Evolutionary conservation across 2,329 filamentous ascomycete genomes (phyloP).

Genomic region (Dryadomyces quercus-mongolicae): DNA sequence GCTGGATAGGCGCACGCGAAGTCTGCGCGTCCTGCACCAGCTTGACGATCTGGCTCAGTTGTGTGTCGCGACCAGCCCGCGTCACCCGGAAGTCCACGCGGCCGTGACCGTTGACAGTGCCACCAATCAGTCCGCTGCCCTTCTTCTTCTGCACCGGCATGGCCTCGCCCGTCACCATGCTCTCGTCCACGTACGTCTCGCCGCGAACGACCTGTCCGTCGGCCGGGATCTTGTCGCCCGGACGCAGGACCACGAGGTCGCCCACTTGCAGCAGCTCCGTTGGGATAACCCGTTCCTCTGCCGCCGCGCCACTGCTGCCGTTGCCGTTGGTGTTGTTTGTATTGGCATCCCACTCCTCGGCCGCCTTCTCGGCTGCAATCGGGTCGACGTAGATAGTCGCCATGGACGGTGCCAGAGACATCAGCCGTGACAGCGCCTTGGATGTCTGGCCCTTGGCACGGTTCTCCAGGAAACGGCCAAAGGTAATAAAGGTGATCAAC

Average conservation of each 20-base stretch:
- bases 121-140: constrained; percentile 71
- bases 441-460: constrained; percentile 92
- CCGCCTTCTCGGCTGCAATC: constrained; percentile 82
- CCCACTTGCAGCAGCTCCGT: constrained; percentile 91
- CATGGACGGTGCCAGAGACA: constrained; percentile 95
- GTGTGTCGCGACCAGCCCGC: constrained; percentile 84
- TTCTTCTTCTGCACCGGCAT: constrained; percentile 88
- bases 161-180: constrained; percentile 96
- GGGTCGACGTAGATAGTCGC: constrained; percentile 92
- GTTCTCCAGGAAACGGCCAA: constrained; percentile 89
- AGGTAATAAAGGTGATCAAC: constrained; percentile 89
- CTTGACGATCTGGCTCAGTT: constrained; percentile 95
- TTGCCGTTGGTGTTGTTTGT: constrained; percentile 19
- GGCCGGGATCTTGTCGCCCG: constrained; percentile 92
- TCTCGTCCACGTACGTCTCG: constrained; percentile 90
- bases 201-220: constrained; percentile 80
- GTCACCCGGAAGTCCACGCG: constrained; percentile 87
- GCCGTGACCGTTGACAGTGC: constrained; percentile 90
- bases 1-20: constrained; percentile 84
- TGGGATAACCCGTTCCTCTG: constrained; percentile 67
- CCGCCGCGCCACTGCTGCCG: constrained; percentile 45
- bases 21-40: constrained; percentile 98
- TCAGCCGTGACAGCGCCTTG: constrained; percentile 80
- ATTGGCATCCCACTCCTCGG: constrained; percentile 58
- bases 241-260: constrained; percentile 83